Conservation (phyloP, 805 yeast genomes). For the Sugiyamaella boreocaroliniensis region DNA sequence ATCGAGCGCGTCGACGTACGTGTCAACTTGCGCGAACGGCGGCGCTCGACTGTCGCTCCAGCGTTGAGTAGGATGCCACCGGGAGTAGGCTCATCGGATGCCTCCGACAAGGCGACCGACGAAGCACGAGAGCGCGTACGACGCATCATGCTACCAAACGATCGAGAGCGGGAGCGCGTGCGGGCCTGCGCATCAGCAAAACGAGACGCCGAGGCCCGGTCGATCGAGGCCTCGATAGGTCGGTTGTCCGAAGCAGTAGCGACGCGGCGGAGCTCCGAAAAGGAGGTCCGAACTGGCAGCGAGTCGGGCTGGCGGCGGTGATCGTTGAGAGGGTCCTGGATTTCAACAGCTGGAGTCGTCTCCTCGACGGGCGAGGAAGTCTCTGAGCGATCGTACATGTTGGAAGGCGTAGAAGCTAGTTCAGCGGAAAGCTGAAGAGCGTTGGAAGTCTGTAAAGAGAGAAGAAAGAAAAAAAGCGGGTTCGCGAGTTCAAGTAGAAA, state of each 20-base stretch:
- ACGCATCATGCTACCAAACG: slow-evolving; percentile 1
- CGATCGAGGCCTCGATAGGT: slow-evolving; percentile 16
- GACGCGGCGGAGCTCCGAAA: slow-evolving; percentile 18
- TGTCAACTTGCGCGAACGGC: slow-evolving; percentile 19
- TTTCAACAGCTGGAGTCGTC: background rate
- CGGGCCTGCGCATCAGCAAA: background rate
- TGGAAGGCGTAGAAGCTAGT: background rate
- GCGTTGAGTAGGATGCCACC: slow-evolving; percentile 19
- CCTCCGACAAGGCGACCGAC: slow-evolving; percentile 19
- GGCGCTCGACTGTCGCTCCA: slow-evolving; percentile 2
- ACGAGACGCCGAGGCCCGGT: slow-evolving; percentile 15
- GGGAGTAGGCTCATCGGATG: slow-evolving; percentile 13
- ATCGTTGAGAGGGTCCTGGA: slow-evolving; percentile 35
- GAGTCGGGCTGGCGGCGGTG: slow-evolving; percentile 45
- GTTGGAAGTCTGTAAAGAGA: too few relatives aligned
- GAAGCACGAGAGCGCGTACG: slow-evolving; percentile 10
- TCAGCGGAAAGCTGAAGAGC: background rate
- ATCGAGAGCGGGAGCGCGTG: slow-evolving; percentile 3
- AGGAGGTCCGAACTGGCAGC: slow-evolving; percentile 30
- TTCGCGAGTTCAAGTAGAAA: background rate
- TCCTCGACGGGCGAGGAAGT: background rate
- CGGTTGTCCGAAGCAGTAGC: slow-evolving; percentile 9
- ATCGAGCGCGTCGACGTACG: slow-evolving; percentile 45
- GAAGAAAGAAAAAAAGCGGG: too few relatives aligned
- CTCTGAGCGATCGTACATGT: background rate